Evolutionary conservation across 164 flowering plant species (phyloP), one percentile per base, ranked within the genome.

Genomic region (Annona squamosa): DNA sequence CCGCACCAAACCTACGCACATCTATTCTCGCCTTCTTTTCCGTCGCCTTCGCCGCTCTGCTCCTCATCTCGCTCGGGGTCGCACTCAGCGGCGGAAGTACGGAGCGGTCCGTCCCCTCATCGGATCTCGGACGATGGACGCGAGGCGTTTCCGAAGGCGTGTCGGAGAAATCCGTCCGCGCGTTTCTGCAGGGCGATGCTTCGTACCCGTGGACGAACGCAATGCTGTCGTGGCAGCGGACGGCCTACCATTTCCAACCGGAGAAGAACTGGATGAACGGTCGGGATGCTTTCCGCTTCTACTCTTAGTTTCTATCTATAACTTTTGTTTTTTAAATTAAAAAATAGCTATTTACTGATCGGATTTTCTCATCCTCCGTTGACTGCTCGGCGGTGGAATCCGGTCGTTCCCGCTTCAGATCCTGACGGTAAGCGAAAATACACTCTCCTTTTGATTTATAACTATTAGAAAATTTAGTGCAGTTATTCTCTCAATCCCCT

Each of bases 181-280:
- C 62, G 59, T 26, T 44, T 44, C 18, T 65, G 26, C 48, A 72
- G 5, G 63, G 63, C 13, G 68, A 4, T 3, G 4, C 69, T 41
- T 12, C 66, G 45, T 76, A 65, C n/a, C 70, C 69, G 5, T 76
- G 78, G 78, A 71, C 78, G 26, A 76, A 76, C 74, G 74, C 56
- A 13, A 76, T 76, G 78, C 74, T 76, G 57, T 9, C 46, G 17
- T 76, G 78, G 78, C 78, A 76, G 72, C 46, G 74, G 77, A 87
- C 91, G 0, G 81, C 85, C 45, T 92, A 71, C 85, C 96, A 89
- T 71, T 91, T 88, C 72, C 94, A 92, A 68, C 95, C 97, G 1
- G 79, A 85, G 75, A 84, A 82, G 78, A 92, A 92, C 63, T 92
- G 95, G 97, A 92, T 92, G 97, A 92, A 92, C 74, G 97, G 97